Percentiles rank a stretch among this genome's conserved stretches.
These are phyloP conservation scores for Wickerhamiella cacticola DNA, from an alignment of 805 yeast genomes.

Conservation along the genomic window DNA sequence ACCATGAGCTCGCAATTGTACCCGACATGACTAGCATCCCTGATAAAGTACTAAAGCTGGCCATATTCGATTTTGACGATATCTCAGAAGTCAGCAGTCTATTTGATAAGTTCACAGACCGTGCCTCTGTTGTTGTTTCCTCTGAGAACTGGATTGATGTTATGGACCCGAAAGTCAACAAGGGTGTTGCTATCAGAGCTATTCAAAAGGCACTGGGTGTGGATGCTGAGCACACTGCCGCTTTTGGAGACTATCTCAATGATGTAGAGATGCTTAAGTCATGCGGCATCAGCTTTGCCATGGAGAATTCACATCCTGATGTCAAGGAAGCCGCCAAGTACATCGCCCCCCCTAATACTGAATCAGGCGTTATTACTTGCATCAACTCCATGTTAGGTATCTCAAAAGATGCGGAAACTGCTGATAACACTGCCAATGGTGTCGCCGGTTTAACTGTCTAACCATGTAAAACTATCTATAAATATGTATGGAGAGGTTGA, in stretches of 20 bases:
- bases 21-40: slow-evolving; percentile 10
- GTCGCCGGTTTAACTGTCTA: not conserved
- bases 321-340: slow-evolving; percentile 3
- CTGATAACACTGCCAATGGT: not conserved
- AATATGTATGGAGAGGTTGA: not conserved
- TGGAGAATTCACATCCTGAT: slow-evolving; percentile 9
- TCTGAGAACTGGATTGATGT: slow-evolving; percentile 11
- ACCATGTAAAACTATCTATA: not conserved
- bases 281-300: slow-evolving; percentile 2
- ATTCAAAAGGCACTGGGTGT: slow-evolving; percentile 7
- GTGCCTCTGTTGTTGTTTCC: slow-evolving; percentile 8
- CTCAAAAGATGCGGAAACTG: not conserved
- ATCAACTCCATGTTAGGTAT: not conserved
- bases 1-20: slow-evolving; percentile 9
- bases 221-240: slow-evolving; percentile 1
- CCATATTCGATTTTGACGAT: slow-evolving; percentile 8
- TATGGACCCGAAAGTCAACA: slow-evolving; percentile 9
- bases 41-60: slow-evolving; percentile 10
- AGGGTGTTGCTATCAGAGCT: slow-evolving; percentile 10
- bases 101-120: slow-evolving; percentile 1
- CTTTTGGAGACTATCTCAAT: slow-evolving; percentile 9
- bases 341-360: not conserved
- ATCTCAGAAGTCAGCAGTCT: not conserved
- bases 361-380: slow-evolving; percentile 6
- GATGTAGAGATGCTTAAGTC: slow-evolving; percentile 12